Conservation (phyloP, 306 rosid genomes). For the Glycine latifolia region DNA sequence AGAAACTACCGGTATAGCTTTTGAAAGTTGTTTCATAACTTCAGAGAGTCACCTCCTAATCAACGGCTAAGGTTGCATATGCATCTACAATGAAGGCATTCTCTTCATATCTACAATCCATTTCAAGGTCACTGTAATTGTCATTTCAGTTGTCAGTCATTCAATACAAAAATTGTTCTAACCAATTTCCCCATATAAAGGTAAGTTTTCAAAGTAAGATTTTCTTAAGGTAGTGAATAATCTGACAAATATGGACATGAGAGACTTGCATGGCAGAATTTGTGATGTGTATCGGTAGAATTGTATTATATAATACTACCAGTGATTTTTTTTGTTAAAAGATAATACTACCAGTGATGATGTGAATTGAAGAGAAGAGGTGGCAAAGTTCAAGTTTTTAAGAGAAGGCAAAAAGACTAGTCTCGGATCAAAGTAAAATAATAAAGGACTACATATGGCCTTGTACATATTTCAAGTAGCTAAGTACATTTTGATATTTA, state of each 20-base stretch:
- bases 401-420: background rate
- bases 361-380: background rate
- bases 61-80: background rate
- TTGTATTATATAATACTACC: background rate
- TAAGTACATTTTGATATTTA: background rate
- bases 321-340: no score
- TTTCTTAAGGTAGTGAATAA: background rate
- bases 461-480: no score
- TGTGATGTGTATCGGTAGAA: background rate
- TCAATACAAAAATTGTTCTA: background rate
- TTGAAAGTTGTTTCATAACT: background rate
- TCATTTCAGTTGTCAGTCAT: background rate
- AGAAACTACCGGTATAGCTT: background rate
- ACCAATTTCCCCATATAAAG: background rate
- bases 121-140: background rate
- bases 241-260: background rate
- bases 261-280: background rate
- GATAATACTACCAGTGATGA: background rate
- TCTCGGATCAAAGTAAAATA: background rate
- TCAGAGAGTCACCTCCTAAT: background rate
- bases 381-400: background rate
- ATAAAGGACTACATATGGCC: background rate
- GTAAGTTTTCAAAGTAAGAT: conserved; percentile 18
- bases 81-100: background rate
- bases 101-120: background rate